Evolutionary conservation across 2,329 filamentous ascomycete species (phyloP).

Genomic region (Pseudogymnoascus sp.): DNA sequence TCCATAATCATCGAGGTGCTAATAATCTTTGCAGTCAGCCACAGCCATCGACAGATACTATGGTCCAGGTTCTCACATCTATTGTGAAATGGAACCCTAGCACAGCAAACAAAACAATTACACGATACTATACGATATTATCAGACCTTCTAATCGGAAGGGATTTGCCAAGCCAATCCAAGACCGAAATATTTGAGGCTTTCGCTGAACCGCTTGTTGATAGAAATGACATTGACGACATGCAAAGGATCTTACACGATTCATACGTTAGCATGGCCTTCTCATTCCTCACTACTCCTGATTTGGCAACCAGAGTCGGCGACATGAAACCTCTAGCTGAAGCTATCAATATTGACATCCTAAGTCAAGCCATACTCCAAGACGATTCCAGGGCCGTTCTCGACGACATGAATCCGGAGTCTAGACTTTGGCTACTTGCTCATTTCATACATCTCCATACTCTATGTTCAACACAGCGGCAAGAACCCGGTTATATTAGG

Average conservation of each 20-base stretch:
- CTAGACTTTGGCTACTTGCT: slow-evolving; percentile 56
- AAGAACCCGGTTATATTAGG: slow-evolving; percentile 38
- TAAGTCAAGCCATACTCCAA: slow-evolving; percentile 21
- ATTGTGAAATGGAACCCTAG: slow-evolving; percentile 2
- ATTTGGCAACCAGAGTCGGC: slow-evolving; percentile 19
- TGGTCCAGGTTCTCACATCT: background rate
- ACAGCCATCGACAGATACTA: background rate
- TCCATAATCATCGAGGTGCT: background rate
- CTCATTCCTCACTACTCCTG: slow-evolving; percentile 25
- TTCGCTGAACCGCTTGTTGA: background rate
- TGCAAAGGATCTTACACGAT: background rate
- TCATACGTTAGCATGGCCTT: slow-evolving; percentile 24
- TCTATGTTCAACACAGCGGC: slow-evolving; percentile 28
- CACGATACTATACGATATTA: background rate
- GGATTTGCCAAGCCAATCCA: background rate
- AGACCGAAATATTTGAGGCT: background rate
- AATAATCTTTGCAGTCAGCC: background rate
- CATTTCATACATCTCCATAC: slow-evolving; percentile 54
- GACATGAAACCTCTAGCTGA: slow-evolving; percentile 20
- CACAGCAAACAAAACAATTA: background rate
- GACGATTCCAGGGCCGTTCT: background rate
- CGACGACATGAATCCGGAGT: slow-evolving; percentile 19
- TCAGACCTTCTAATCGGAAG: background rate
- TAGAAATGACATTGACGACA: background rate
- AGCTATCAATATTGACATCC: slow-evolving; percentile 19